Conservation (phyloP, 768 basidiomycete genomes). For the Suillus cothurnatus region DNA sequence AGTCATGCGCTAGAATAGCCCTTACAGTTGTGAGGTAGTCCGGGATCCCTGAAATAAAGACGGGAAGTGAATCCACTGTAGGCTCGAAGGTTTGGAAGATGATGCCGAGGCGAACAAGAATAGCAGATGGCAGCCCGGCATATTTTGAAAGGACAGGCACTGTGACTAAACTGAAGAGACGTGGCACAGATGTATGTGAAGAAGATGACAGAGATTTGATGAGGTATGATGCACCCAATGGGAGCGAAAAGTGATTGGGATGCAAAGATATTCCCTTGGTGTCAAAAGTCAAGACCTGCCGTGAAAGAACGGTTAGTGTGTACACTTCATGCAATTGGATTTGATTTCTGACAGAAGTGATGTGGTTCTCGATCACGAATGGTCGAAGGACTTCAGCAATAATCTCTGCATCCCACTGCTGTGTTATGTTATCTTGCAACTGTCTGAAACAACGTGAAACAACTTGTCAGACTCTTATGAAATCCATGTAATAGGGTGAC, state of each 20-base stretch:
- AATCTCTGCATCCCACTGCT: constrained; percentile 59
- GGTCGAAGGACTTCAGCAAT: constrained; percentile 61
- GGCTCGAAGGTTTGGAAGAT: constrained; percentile 11
- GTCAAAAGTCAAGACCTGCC: constrained; percentile 88
- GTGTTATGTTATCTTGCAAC: constrained; percentile 75
- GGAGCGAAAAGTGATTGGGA: constrained; percentile 82
- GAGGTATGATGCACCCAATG: constrained; percentile 53
- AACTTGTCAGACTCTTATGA: constrained; percentile 14
- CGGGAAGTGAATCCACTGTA: constrained; percentile 14
- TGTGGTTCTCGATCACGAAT: constrained; percentile 59
- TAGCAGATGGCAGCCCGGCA: constrained; percentile 51
- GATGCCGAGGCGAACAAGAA: constrained; percentile 51
- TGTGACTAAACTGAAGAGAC: constrained; percentile 63
- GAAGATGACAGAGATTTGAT: constrained; percentile 32
- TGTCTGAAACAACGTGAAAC: constrained; percentile 49
- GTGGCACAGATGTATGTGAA: constrained; percentile 33
- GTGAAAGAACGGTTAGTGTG: constrained; percentile 3
- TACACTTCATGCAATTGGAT: constrained; percentile 18
- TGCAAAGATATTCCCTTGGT: constrained; percentile 74
- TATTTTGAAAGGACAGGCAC: constrained; percentile 64
- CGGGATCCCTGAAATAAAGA: constrained; percentile 58
- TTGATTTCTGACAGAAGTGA: constrained; percentile 55
- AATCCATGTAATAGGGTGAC: constrained; percentile 30
- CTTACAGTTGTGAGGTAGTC: constrained; percentile 58
- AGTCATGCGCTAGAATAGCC: constrained; percentile 74